Conservation (phyloP, 2,329 filamentous ascomycete genomes). For the Drechslerella coelobrocha region DNA sequence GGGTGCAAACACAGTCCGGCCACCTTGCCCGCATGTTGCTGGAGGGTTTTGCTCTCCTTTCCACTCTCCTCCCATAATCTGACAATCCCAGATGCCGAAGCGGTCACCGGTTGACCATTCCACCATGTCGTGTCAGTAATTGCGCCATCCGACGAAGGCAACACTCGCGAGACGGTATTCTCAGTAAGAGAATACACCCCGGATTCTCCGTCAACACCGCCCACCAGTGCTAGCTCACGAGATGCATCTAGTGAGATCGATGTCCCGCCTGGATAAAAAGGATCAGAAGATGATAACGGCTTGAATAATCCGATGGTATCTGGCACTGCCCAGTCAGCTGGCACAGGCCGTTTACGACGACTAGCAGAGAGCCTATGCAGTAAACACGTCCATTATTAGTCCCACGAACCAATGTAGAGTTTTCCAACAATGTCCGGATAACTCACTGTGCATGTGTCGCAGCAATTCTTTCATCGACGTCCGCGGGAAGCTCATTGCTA, state of each 20-base stretch:
- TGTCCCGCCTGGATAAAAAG: constrained; percentile 67
- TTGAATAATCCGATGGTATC: constrained; percentile 72
- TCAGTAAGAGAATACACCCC: constrained; percentile 80
- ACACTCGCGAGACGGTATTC: constrained; percentile 74
- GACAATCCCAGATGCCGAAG: constrained; percentile 76
- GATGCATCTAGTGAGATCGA: constrained; percentile 67
- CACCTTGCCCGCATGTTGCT: constrained; percentile 81
- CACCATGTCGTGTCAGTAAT: constrained; percentile 72
- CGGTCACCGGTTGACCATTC: constrained; percentile 72
- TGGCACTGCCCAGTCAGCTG: constrained; percentile 80
- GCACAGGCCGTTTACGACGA: constrained; percentile 85
- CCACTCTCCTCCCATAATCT: constrained; percentile 78
- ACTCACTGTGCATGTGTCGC: constrained; percentile 79
- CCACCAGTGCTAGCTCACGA: constrained; percentile 73
- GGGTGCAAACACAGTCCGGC: constrained; percentile 82
- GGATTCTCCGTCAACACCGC: constrained; percentile 75
- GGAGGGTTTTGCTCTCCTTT: constrained; percentile 71
- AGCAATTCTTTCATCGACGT: constrained; percentile 75
- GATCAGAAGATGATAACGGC: constrained; percentile 63
- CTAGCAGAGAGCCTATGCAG: constrained; percentile 76
- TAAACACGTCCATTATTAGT: constrained; percentile 17
- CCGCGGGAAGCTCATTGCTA: constrained; percentile 74
- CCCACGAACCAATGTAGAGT: background rate
- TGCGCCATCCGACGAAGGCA: constrained; percentile 70
- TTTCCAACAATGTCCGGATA: background rate